Conservation (phyloP, 2,329 filamentous ascomycete genomes). For the Trichoderma lentiforme region DNA sequence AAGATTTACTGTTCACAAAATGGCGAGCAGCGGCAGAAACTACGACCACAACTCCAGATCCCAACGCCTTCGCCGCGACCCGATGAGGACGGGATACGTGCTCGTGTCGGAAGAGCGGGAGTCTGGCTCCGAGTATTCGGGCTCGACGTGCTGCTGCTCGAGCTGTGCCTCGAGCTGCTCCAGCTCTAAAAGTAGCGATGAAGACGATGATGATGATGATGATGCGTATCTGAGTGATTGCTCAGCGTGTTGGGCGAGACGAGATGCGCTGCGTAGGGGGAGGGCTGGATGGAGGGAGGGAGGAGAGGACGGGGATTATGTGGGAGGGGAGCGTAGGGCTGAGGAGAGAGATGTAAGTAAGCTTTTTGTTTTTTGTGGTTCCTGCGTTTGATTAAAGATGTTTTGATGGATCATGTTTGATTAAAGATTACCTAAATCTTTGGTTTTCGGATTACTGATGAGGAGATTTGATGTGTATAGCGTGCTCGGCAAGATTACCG, state of each 20-base stretch:
- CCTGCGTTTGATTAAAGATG: too few species aligned
- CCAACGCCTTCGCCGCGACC: not conserved
- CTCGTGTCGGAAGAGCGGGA: not conserved
- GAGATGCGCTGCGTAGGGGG: not conserved
- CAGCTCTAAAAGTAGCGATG: not conserved
- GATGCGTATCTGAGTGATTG: not conserved
- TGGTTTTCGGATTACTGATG: not conserved
- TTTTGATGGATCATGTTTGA: too few species aligned
- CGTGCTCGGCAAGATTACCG: not conserved
- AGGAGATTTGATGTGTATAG: not conserved
- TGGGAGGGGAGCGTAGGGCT: not conserved
- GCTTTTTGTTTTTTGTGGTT: not conserved
- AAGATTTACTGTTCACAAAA: not conserved
- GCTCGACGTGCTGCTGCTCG: conserved; percentile 10
- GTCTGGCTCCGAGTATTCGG: conserved; percentile 11
- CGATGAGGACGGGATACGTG: not conserved
- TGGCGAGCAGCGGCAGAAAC: not conserved
- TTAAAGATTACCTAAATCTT: too few species aligned
- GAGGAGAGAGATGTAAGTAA: conserved; percentile 3
- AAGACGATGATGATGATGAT: not conserved
- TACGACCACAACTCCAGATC: not conserved
- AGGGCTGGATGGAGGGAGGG: not conserved
- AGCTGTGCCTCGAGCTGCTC: conserved; percentile 5
- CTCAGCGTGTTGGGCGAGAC: not conserved
- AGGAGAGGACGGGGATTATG: not conserved